Percentiles rank a stretch among this genome's conserved stretches.
Conservation (phyloP, 805 yeast species). For the Cyberlindnera sargentensis region DNA sequence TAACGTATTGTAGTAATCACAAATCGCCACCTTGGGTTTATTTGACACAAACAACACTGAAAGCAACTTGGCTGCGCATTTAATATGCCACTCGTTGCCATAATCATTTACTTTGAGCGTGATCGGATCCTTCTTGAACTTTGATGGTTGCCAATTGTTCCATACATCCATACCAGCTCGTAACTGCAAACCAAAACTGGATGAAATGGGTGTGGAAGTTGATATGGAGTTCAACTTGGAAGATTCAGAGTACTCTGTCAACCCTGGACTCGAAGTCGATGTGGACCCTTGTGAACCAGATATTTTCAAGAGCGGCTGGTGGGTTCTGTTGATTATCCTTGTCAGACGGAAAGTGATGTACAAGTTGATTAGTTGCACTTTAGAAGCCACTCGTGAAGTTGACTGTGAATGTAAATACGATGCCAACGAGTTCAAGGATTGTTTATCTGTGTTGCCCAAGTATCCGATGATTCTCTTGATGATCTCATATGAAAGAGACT, state of each 20-base stretch:
- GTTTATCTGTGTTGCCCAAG: slow-evolving; percentile 42
- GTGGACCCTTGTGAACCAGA: too few species aligned
- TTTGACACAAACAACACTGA: slow-evolving; percentile 52
- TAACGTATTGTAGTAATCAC: slow-evolving; percentile 64
- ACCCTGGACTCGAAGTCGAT: slow-evolving; percentile 1
- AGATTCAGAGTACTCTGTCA: slow-evolving; percentile 4
- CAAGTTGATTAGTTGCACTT: slow-evolving; percentile 64
- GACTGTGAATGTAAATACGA: slow-evolving; percentile 50
- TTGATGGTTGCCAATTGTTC: slow-evolving; percentile 2
- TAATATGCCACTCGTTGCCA: slow-evolving; percentile 76
- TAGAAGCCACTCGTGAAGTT: slow-evolving; percentile 35
- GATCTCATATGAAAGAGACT: slow-evolving; percentile 57
- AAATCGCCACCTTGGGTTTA: slow-evolving; percentile 20
- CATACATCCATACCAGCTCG: slow-evolving; percentile 1
- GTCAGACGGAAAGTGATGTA: slow-evolving; percentile 74
- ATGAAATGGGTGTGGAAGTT: not conserved
- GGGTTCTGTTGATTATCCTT: slow-evolving; percentile 33
- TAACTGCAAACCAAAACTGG: not conserved
- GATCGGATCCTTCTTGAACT: slow-evolving; percentile 4
- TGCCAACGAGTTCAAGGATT: slow-evolving; percentile 36
- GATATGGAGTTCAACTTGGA: slow-evolving; percentile 3
- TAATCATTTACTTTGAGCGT: slow-evolving; percentile 50
- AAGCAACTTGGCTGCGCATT: slow-evolving; percentile 55
- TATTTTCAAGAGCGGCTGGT: too few species aligned
- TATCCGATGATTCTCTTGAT: slow-evolving; percentile 64